phyloP scores from a whole-genome alignment of 2,329 filamentous ascomycete species.

The Zymoseptoria crescenta region DNA sequence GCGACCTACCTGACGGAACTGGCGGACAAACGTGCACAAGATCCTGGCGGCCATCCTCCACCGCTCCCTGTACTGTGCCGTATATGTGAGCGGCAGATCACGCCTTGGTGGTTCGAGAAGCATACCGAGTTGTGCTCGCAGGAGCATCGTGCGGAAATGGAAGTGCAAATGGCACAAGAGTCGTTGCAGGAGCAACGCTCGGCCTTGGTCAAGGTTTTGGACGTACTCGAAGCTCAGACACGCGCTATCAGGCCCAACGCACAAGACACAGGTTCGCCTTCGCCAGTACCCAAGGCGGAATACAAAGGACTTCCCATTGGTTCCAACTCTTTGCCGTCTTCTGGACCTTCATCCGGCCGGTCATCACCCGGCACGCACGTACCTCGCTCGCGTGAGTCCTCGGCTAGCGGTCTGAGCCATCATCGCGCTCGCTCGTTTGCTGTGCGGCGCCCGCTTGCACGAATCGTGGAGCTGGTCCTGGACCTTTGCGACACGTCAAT shows the following conservation, averaged over 20 bases:
- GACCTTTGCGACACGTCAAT: constrained; percentile 93
- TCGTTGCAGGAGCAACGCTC: constrained; percentile 86
- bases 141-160: constrained; percentile 94
- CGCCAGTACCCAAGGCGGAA: constrained; percentile 47
- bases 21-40: constrained; percentile 72
- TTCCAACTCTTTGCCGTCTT: constrained; percentile 55
- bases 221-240: constrained; percentile 75
- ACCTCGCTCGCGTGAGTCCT: constrained; percentile 60
- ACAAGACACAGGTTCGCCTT: constrained; percentile 42
- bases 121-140: constrained; percentile 94
- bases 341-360: constrained; percentile 62
- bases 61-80: constrained; percentile 83
- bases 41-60: constrained; percentile 66
- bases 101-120: constrained; percentile 99
- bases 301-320: constrained; percentile 87
- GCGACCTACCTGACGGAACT: constrained; percentile 87
- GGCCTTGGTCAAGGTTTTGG: constrained; percentile 87
- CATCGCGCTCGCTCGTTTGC: constrained; percentile 80
- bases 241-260: constrained; percentile 50
- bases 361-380: constrained; percentile 60
- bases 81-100: constrained; percentile 94
- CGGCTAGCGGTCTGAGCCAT: constrained; percentile 63
- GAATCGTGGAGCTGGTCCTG: constrained; percentile 89
- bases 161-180: constrained; percentile 93
- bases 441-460: constrained; percentile 75